Evolutionary conservation across 495 filamentous ascomycete species (phyloP).

Genomic region (Haplographium delicatum): DNA sequence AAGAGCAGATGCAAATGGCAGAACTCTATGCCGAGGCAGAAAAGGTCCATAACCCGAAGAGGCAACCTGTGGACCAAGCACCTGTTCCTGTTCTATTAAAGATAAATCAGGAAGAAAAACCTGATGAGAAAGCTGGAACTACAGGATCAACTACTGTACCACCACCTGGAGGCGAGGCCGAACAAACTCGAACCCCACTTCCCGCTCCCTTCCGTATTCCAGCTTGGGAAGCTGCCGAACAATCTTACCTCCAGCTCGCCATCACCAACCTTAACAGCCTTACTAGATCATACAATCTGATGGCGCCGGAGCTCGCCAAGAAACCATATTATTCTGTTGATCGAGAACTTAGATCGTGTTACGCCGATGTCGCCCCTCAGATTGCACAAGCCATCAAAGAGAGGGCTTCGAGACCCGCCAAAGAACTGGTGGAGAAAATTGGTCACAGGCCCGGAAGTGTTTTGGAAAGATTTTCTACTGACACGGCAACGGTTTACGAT

Average conservation of each 20-base stretch:
- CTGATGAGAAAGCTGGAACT: not conserved
- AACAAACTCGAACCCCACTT: conserved; percentile 21
- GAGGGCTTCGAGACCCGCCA: conserved; percentile 52
- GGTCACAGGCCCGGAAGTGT: conserved; percentile 36
- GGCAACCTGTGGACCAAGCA: conserved; percentile 40
- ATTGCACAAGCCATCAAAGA: conserved; percentile 67
- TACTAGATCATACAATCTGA: conserved; percentile 87
- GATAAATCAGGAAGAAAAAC: conserved; percentile 31
- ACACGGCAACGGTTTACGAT: conserved; percentile 61
- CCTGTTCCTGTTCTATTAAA: conserved; percentile 43
- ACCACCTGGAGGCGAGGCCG: conserved; percentile 12
- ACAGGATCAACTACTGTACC: not conserved
- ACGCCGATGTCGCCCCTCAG: conserved; percentile 74
- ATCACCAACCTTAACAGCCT: conserved; percentile 74
- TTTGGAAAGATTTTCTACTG: conserved; percentile 43
- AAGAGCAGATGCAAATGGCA: conserved; percentile 69
- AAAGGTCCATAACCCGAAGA: conserved; percentile 45
- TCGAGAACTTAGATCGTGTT: conserved; percentile 76
- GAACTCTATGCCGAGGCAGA: conserved; percentile 72
- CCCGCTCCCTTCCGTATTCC: conserved; percentile 58
- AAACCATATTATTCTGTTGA: conserved; percentile 88
- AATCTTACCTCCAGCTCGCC: conserved; percentile 70
- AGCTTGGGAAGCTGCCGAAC: conserved; percentile 63
- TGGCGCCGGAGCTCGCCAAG: conserved; percentile 85
- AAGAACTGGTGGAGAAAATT: conserved; percentile 32